Evolutionary conservation across 345 rosid species (phyloP), one percentile per base, ranked within the genome.

Genomic region (Mallotus nudiflorus): DNA sequence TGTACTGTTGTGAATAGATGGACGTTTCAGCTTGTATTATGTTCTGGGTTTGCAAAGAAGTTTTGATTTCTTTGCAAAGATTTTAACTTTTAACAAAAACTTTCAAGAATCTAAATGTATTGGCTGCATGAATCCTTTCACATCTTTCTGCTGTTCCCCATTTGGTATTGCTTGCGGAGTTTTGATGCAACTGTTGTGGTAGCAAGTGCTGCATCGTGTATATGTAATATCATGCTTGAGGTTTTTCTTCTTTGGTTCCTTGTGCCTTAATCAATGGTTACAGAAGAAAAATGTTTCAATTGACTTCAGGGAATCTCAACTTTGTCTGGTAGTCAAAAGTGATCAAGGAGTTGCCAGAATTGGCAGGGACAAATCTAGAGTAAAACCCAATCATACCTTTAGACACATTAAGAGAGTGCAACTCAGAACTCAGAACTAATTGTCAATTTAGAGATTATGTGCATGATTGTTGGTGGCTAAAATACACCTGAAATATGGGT

Each of bases 291-390:
- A 45, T 46, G 31, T 29, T 44, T 49, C 25, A 28, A 3, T 61
- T 44, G 61, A 53, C 28, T 25, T 54, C 20, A 40, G 22, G n/a
- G 24, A 62, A 40, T n/a, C 46, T 69, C 35, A 61, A 39, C 20
- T 61, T 68, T 48, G 29, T 72, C 53, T 71, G 9, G 5, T 39
- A 33, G 27, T 24, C 62, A 54, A 33, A 9, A 55, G 33, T 16
- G 56, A 54, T 72, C 35, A 1, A 62, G 53, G 66, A 69, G 37
- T 69, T 69, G 22, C 22, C 44, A 9, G 33, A 37, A 37, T 40
- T 25, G 59, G 29, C n/a, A 14, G 61, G 11, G 35, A 27, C 9
- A n/a, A 44, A 37, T 16, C 35, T 37, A 31, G 24, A 67, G 6
- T 25, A 9, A 31, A 39, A 16, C 9, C 9, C 1, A n/a, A 66